Base-by-base conservation (phyloP, 345 rosid species). In the Populus tremula region DNA sequence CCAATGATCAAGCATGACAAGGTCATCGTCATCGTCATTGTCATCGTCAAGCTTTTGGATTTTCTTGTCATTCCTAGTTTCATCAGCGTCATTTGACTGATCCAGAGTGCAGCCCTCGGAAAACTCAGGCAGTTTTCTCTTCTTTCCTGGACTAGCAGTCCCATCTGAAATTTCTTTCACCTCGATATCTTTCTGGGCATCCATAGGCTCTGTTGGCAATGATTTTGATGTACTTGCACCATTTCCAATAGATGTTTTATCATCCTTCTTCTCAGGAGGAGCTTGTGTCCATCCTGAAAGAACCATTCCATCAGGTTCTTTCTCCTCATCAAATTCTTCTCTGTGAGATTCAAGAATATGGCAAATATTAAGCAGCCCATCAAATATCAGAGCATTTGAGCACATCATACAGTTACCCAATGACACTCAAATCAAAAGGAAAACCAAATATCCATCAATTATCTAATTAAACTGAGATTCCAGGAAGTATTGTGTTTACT, bases 301-400 rank as follows among this genome's bases (percentile, higher is more conserved):
- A 76, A 92, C 86, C 99, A 96, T 92, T 82, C 90, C 97, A 83
- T 96, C 99, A 1, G 98, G 97, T 85, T 96, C 99, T 80, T 91
- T 93, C 85, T 96, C 99, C 82, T 90, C 94, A 5, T 96, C 97
- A 76, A 96, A 96, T 72, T 90, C 93, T 72, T 92, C 98, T 86
- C 99, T 96, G 88, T 21, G 4, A 77, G 59, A 69, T 49, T 8
- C 39, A 74, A 67, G 11, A 8, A 16, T 8, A 10, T 0, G 39
- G 20, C 11, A 69, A 45, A 66, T 64, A 70, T 27, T 50, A 29
- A 61, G 71, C 23, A 18, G 47, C 31, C 9, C 59, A 54, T 73
- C 69, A 70, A 50, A 76, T 18, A 67, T 71, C 79, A 76, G 50
- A 36, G 53, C 71, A 33, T 1, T 1, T n/a, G 50, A 36, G 36